Base-by-base conservation (phyloP, 441 rosid species). In the Sinapis alba region DNA sequence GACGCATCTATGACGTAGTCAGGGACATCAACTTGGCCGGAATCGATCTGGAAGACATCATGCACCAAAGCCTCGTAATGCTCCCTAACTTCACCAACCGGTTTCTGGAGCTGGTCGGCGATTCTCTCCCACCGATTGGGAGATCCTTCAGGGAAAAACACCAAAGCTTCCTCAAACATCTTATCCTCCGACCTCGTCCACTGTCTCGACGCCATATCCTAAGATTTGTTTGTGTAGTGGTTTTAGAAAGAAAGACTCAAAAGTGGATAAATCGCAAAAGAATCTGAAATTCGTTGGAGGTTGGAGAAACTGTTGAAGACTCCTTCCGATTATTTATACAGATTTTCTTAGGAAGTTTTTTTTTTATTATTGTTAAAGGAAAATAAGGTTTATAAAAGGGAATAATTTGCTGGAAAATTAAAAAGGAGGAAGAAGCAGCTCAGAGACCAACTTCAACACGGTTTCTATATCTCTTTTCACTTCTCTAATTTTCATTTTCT, bases 131-230 rank as follows among this genome's bases (percentile, higher is more conserved):
- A 93, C 2, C 94, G 90, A 68, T 86, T 78, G 1, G 89, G 85
- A 13, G 71, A 74, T 2, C 78, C 85, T 23, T 89, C 93, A 0
- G 89, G 82, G 6, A 84, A 82, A 51, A 59, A n/a, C 0, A 89
- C 88, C 61, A 93, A 70, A 18, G 94, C 94, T 32, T 75, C 66
- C 82, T 93, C 98, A 56, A 93, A 93, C 23, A 65, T 27, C 88
- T 91, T 93, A 82, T 93, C 94, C 15, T 93, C 93, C 0, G 56
- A 27, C 11, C 90, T 83, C 27, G 79, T 84, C 98, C 98, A 93
- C 24, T 69, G 71, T 50, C 80, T 80, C 12, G 82, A 8, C 36
- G 82, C 68, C 73, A 73, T 64, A 9, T n/a, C 50, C 20, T 56
- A 38, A 19, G 50, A 7, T 47, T 28, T 15, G 4, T 27, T 51